phyloP scores from a whole-genome alignment of 306 rosid species.

The Lablab purpureus region DNA sequence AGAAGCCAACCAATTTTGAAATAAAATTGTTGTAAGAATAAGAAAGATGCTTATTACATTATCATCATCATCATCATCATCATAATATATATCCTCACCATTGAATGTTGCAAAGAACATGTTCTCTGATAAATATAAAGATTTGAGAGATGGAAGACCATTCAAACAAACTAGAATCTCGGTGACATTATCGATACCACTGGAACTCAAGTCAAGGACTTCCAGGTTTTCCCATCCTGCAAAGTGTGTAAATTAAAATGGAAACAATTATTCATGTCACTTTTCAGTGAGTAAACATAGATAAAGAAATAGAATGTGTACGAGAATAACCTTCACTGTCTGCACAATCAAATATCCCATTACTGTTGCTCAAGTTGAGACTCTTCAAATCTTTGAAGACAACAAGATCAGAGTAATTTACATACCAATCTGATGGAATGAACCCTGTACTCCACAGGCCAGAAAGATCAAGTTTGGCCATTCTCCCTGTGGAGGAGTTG shows the following conservation, averaged over 20 bases:
- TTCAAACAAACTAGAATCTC: background rate
- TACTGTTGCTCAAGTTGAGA: background rate
- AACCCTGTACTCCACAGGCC: too few relatives aligned
- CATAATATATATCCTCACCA: background rate
- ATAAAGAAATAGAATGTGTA: background rate
- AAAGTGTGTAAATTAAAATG: background rate
- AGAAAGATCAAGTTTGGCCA: background rate
- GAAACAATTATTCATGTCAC: background rate
- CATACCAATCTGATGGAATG: background rate
- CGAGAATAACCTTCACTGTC: background rate
- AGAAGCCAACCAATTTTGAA: background rate
- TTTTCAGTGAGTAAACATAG: background rate
- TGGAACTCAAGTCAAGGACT: background rate
- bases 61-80: background rate
- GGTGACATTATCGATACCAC: background rate
- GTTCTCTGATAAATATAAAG: background rate
- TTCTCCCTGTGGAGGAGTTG: constrained; percentile 17
- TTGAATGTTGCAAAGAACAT: background rate
- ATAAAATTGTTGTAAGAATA: background rate
- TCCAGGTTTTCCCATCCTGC: constrained; percentile 30
- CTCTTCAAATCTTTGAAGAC: constrained; percentile 30
- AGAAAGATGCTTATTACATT: background rate
- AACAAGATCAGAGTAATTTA: constrained; percentile 24
- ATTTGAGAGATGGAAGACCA: background rate
- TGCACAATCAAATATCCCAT: background rate